Evolutionary conservation across 768 basidiomycete species (phyloP).

Genomic region (Boletus speciosus): DNA sequence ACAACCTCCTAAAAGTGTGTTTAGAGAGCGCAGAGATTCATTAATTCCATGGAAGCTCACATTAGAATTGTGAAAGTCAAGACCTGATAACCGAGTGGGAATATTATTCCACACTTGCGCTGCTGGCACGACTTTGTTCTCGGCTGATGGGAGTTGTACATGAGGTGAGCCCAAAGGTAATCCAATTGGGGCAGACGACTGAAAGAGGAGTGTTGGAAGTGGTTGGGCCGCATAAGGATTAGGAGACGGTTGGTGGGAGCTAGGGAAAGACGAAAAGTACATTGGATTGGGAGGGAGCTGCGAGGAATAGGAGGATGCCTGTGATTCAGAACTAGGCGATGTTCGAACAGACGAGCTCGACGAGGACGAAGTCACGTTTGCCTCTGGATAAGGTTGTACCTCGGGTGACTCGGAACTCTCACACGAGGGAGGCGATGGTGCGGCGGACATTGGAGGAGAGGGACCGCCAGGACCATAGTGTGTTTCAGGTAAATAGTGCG

Average conservation of each 20-base stretch:
- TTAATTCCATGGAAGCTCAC: constrained; percentile 2
- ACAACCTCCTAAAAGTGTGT: constrained; percentile 7
- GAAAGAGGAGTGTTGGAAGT: not conserved
- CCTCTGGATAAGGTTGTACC: constrained; percentile 7
- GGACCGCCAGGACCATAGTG: constrained; percentile 39
- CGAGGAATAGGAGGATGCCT: constrained; percentile 17
- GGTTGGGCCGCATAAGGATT: constrained; percentile 7
- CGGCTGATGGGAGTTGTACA: not conserved
- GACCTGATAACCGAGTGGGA: not conserved
- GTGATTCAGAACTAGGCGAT: constrained; percentile 11
- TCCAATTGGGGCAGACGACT: not conserved
- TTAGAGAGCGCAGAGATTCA: not conserved
- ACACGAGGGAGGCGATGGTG: constrained; percentile 41
- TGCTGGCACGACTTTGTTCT: not conserved
- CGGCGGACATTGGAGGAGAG: constrained; percentile 52
- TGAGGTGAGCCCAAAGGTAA: constrained; percentile 1
- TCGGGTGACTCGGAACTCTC: constrained; percentile 10
- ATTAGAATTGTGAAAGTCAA: constrained; percentile 5
- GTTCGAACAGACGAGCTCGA: constrained; percentile 7
- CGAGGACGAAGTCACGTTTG: constrained; percentile 12
- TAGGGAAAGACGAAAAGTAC: constrained; percentile 3
- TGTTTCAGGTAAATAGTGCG: constrained; percentile 25
- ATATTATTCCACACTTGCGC: constrained; percentile 11
- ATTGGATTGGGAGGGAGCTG: constrained; percentile 4
- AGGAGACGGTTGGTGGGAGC: constrained; percentile 13